phyloP scores from a whole-genome alignment of 2,329 filamentous ascomycete species.

The Trichoderma cornu-damae region DNA sequence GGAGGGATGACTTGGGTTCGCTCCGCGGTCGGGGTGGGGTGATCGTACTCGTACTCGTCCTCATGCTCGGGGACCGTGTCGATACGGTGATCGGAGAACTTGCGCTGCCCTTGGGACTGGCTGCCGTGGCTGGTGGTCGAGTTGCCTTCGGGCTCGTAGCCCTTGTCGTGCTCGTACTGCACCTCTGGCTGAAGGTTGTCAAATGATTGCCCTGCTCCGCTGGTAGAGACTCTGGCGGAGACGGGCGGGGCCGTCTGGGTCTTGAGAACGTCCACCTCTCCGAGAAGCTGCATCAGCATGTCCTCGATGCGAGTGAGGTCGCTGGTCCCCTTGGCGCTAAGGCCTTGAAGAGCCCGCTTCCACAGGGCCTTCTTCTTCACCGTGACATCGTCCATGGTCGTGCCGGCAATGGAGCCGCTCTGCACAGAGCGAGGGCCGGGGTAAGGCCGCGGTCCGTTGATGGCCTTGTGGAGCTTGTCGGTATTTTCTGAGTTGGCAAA shows the following conservation, averaged over 20 bases:
- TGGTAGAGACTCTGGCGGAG: constrained; percentile 31
- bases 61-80: constrained; percentile 84
- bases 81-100: constrained; percentile 71
- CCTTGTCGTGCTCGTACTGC: constrained; percentile 63
- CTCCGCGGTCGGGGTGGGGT: constrained; percentile 38
- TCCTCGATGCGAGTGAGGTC: constrained; percentile 86
- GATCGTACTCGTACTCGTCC: constrained; percentile 62
- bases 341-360: constrained; percentile 82
- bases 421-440: constrained; percentile 62
- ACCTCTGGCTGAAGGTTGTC: constrained; percentile 60
- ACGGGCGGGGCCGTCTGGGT: constrained; percentile 44
- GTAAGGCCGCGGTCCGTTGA: constrained; percentile 81
- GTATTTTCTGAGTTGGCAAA: constrained; percentile 85
- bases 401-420: constrained; percentile 51
- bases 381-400: constrained; percentile 49
- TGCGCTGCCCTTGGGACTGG: constrained; percentile 58
- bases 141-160: constrained; percentile 81
- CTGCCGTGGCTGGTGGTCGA: constrained; percentile 62
- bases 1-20: constrained; percentile 40
- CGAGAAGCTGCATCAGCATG: constrained; percentile 86
- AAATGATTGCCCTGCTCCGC: constrained; percentile 57
- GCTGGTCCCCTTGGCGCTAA: constrained; percentile 80
- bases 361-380: constrained; percentile 92
- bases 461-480: constrained; percentile 74
- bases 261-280: constrained; percentile 83